These are phyloP conservation scores for Zygoascus hellenicus DNA, from an alignment of 1,139 yeast species.

Conservation along the genomic window DNA sequence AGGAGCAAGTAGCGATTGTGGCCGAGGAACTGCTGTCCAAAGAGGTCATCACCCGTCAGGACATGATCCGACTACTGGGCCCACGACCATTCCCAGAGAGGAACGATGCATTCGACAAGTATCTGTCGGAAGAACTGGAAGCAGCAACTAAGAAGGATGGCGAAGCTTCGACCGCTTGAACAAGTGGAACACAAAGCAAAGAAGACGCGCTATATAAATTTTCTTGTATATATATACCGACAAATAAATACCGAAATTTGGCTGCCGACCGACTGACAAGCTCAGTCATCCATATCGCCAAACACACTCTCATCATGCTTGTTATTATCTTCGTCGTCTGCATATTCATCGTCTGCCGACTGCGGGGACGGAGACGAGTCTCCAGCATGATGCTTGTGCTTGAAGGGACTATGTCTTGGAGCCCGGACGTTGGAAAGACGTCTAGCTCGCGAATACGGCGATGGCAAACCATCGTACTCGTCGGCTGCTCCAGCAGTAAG, in stretches of 20 bases:
- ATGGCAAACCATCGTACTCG: slow-evolving; percentile 22
- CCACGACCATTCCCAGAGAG: slow-evolving; percentile 85
- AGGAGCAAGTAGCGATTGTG: slow-evolving; percentile 69
- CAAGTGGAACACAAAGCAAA: neutral
- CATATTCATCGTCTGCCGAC: slow-evolving; percentile 19
- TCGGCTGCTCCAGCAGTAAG: slow-evolving; percentile 12
- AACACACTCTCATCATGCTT: slow-evolving; percentile 22
- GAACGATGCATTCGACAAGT: slow-evolving; percentile 91
- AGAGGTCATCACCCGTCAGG: slow-evolving; percentile 85
- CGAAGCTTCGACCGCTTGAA: slow-evolving; percentile 6
- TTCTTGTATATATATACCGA: slow-evolving; percentile 7
- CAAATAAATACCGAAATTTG: slow-evolving; percentile 10
- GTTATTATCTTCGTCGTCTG: slow-evolving; percentile 16
- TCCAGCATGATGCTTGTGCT: neutral
- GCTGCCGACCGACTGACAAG: neutral
- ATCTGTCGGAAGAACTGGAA: slow-evolving; percentile 34
- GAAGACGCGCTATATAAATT: slow-evolving; percentile 6
- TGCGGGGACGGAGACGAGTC: slow-evolving; percentile 8
- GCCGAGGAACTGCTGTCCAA: slow-evolving; percentile 79
- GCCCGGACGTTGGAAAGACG: slow-evolving; percentile 23
- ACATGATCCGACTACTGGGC: slow-evolving; percentile 81
- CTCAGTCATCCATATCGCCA: slow-evolving; percentile 27
- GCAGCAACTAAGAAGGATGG: neutral
- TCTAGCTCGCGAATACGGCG: slow-evolving; percentile 21
- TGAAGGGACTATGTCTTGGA: slow-evolving; percentile 10